Percentiles rank a stretch among this genome's conserved stretches.
phyloP scores from a whole-genome alignment of 306 rosid genomes.

The Canavalia gladiata region DNA sequence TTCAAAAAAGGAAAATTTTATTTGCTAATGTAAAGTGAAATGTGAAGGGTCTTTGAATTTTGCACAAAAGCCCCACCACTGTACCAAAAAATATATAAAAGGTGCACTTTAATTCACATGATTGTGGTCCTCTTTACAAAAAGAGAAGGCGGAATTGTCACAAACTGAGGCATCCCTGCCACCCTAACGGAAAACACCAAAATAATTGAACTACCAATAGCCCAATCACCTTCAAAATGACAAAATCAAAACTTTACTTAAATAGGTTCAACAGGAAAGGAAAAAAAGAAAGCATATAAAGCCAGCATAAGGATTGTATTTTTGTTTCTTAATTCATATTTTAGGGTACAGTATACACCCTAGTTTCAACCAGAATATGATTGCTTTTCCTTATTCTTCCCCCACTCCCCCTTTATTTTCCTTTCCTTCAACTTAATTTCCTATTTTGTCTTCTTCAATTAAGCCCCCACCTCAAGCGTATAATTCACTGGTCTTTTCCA shows the following conservation, averaged over 20 bases:
- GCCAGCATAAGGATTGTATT: background rate
- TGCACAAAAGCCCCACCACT: constrained; percentile 27
- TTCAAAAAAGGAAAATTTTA: background rate
- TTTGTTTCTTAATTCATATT: background rate
- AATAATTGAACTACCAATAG: constrained; percentile 10
- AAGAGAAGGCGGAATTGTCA: background rate
- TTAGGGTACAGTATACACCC: background rate
- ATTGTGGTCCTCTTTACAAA: constrained; percentile 36
- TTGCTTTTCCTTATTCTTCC: constrained; percentile 5
- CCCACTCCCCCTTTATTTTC: background rate
- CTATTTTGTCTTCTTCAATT: background rate
- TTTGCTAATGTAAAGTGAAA: constrained; percentile 2
- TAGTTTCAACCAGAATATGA: background rate
- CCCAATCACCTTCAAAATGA: constrained; percentile 15
- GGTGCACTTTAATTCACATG: constrained; percentile 1
- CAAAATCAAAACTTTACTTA: background rate
- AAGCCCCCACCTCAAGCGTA: background rate
- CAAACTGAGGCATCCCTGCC: constrained; percentile 35
- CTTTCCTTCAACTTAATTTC: constrained; percentile 14
- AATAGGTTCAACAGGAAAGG: background rate
- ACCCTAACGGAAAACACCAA: background rate
- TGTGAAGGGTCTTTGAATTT: background rate
- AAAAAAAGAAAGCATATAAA: background rate
- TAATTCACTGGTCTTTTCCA: constrained; percentile 19
- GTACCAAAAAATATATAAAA: background rate